Percentiles rank a stretch among this genome's conserved stretches.
Conservation (phyloP, 148 eudicot species). For the Spergularia marina region DNA sequence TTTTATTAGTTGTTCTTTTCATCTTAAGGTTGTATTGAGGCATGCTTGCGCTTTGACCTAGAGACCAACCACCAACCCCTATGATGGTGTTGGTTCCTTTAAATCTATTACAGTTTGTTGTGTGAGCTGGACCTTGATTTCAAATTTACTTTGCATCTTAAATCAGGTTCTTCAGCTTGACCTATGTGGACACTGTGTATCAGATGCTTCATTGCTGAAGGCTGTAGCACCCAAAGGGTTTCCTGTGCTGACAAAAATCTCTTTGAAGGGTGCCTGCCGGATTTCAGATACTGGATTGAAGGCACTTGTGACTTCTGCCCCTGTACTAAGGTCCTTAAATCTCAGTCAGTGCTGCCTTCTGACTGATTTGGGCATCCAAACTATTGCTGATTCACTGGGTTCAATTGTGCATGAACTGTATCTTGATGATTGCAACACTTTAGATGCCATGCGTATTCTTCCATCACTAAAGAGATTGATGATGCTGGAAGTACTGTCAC, state of each 20-base stretch:
- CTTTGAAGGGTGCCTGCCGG: constrained; percentile 91
- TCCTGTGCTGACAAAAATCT: constrained; percentile 60
- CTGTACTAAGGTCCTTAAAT: constrained; percentile 68
- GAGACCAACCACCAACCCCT: neutral
- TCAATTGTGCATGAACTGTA: constrained; percentile 64
- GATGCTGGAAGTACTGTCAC: constrained; percentile 62
- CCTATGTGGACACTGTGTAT: constrained; percentile 79
- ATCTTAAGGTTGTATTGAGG: neutral
- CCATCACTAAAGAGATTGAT: constrained; percentile 57
- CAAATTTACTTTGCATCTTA: neutral
- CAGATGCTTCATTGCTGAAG: constrained; percentile 53
- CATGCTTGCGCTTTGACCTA: neutral
- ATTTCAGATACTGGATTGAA: constrained; percentile 73
- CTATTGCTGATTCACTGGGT: constrained; percentile 56
- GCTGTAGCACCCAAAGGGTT: constrained; percentile 48
- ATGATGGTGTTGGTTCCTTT: neutral
- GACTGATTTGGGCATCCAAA: constrained; percentile 54
- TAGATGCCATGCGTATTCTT: constrained; percentile 57
- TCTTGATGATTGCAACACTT: constrained; percentile 63
- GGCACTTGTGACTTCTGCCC: constrained; percentile 62
- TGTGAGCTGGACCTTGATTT: neutral
- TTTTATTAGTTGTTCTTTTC: neutral
- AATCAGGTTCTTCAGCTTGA: constrained; percentile 89
- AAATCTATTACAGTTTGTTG: neutral
- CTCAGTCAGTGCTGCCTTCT: constrained; percentile 85